Conservation (phyloP, 257 asterid species). For the Nemophila menziesii region DNA sequence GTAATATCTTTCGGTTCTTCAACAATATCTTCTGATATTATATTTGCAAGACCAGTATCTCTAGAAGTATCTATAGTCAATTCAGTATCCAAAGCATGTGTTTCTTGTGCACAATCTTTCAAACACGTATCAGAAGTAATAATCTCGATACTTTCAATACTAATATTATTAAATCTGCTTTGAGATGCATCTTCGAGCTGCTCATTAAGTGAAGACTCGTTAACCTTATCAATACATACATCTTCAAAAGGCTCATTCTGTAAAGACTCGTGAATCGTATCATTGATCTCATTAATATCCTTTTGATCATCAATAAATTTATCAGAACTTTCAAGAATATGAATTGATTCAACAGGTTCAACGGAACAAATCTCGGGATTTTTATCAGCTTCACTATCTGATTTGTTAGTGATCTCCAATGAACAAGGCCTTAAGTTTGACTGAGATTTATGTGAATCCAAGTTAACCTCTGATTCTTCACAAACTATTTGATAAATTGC, state of each 20-base stretch:
- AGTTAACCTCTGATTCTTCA: slow-evolving; percentile 17
- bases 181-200: slow-evolving; percentile 12
- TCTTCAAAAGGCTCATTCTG: slow-evolving; percentile 10
- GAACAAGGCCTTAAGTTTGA: slow-evolving; percentile 29
- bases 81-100: slow-evolving; percentile 10
- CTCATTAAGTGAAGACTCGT: slow-evolving; percentile 1
- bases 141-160: slow-evolving; percentile 2
- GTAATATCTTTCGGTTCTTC: slow-evolving; percentile 27
- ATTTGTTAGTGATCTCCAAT: slow-evolving; percentile 17
- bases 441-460: slow-evolving; percentile 14
- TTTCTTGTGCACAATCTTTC: slow-evolving; percentile 15
- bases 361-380: slow-evolving; percentile 5
- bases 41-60: slow-evolving; percentile 21
- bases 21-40: slow-evolving; percentile 19
- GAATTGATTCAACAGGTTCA: neutral
- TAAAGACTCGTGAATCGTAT: neutral
- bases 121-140: slow-evolving; percentile 9
- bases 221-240: neutral
- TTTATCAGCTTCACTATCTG: slow-evolving; percentile 16
- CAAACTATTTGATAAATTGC: slow-evolving; percentile 16
- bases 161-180: neutral
- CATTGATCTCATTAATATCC: neutral
- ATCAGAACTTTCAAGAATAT: slow-evolving; percentile 12
- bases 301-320: slow-evolving; percentile 10
- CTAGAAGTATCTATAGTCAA: slow-evolving; percentile 19